Conservation (phyloP, 2,329 filamentous ascomycete species). For the Stagonosporopsis chrysanthemi region DNA sequence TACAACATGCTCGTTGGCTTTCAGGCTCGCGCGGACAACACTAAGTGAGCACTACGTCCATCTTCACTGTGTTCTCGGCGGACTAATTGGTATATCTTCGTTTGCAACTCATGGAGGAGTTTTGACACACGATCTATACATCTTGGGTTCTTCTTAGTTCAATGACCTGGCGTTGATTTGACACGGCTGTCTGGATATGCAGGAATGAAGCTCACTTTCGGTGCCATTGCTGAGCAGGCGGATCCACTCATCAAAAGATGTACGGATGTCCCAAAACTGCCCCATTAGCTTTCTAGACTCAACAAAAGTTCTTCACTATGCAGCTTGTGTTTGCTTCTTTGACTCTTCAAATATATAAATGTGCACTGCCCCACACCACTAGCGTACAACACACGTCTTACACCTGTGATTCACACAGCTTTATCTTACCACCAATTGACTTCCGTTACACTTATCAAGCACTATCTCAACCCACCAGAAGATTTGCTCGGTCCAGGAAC, state of each 20-base stretch:
- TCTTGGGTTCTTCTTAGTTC: background rate
- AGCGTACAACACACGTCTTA: background rate
- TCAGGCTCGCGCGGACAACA: constrained; percentile 22
- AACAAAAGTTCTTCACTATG: background rate
- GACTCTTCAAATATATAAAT: background rate
- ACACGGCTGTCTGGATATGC: background rate
- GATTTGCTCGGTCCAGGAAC: background rate
- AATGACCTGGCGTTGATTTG: background rate
- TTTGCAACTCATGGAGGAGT: too few species aligned
- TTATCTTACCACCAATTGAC: background rate
- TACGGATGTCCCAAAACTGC: background rate
- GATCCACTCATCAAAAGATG: background rate
- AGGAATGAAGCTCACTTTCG: background rate
- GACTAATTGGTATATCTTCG: background rate
- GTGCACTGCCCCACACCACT: constrained; percentile 7
- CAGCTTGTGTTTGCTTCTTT: background rate
- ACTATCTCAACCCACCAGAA: background rate
- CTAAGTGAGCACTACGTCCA: background rate
- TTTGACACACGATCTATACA: background rate
- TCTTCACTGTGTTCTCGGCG: background rate
- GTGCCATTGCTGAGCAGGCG: background rate
- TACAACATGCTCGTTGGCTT: constrained; percentile 50
- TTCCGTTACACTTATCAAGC: background rate
- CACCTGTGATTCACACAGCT: background rate
- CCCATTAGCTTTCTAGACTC: background rate